A percentile compares a stretch with the other conserved stretches of the same genome.
phyloP scores from a whole-genome alignment of 768 basidiomycete genomes.

The Lepiota venenata region DNA sequence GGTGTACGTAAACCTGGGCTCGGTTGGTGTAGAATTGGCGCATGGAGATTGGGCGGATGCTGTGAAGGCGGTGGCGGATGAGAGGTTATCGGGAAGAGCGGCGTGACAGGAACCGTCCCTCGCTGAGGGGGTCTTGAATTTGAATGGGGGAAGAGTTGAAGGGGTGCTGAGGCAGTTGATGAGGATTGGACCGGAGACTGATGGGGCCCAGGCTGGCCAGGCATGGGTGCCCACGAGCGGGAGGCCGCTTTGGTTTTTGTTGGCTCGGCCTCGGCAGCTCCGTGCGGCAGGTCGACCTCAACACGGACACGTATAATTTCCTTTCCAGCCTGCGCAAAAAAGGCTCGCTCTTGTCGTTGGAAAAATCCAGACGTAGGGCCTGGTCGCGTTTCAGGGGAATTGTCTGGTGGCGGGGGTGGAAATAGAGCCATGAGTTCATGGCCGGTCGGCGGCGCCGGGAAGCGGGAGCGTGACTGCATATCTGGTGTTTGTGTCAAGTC shows the following conservation, averaged over 20 bases:
- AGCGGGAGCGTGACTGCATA: conserved; percentile 46
- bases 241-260: conserved; percentile 21
- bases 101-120: conserved; percentile 29
- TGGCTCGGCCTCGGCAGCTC: conserved; percentile 24
- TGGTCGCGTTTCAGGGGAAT: conserved; percentile 49
- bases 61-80: conserved; percentile 23
- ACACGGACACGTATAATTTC: conserved; percentile 75
- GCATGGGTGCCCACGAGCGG: conserved; percentile 21
- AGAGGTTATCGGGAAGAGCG: conserved; percentile 30
- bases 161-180: conserved; percentile 18
- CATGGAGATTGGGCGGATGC: conserved; percentile 32
- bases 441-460: conserved; percentile 74
- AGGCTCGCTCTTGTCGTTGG: conserved; percentile 72
- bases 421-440: conserved; percentile 87
- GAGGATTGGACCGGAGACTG: conserved; percentile 32
- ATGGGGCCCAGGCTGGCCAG: conserved; percentile 15
- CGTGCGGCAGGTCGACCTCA: conserved; percentile 57
- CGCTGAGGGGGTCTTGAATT: conserved; percentile 29
- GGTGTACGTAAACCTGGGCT: conserved; percentile 42
- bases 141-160: conserved; percentile 30
- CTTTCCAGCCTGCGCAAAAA: conserved; percentile 75
- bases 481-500: conserved; percentile 56
- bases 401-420: conserved; percentile 63
- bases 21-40: conserved; percentile 28
- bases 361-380: conserved; percentile 74